Base-by-base conservation (phyloP, 1,139 yeast genomes). In the Casaregolazyma lundiana region DNA sequence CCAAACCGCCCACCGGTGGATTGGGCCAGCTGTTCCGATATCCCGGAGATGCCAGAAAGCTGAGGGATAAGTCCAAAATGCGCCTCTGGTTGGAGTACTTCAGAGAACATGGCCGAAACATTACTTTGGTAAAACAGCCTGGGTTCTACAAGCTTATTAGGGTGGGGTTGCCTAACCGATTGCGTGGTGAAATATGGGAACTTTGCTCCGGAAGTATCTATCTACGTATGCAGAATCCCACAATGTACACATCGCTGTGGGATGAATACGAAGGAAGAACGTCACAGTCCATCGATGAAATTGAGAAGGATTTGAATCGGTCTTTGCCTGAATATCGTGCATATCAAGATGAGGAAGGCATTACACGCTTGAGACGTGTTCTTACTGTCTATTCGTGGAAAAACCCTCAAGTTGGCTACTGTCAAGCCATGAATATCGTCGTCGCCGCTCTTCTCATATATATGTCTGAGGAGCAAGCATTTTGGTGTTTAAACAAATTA, bases 351-450 rank as follows among this genome's bases (percentile, higher is more conserved):
- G 76, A 76, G 4, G 95, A 86, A 58, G 98, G 99, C 6, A 90
- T 94, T 41, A 77, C 73, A 47, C 73, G 96, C 46, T 73, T 94
- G 45, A 75, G 98, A 53, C 74, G 95, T 49, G 98, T 94, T 0
- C 73, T 94, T 52, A 84, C 94, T 0, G 96, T 96, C 0, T 94
- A 89, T 61, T 87, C 97, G 0, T 92, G 97, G 97, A 87, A 86
- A 58, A 89, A 90, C 61, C 97, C 97, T 0, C 96, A 92, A 45
- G 88, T 94, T 18, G 99, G 99, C 0, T 94, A 94, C 65, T 94
- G 99, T 64, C 98, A 94, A 64, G 98, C 98, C 1, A 94, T 94
- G 99, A 94, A 94, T 63, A 94, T 94, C 49, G 97, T 94, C 6
- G 87, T 84, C 1, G 99, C 99, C 0, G 97, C 96, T 0, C 68